Conservation (phyloP, 306 rosid genomes). For the Dalbergia cultrata region DNA sequence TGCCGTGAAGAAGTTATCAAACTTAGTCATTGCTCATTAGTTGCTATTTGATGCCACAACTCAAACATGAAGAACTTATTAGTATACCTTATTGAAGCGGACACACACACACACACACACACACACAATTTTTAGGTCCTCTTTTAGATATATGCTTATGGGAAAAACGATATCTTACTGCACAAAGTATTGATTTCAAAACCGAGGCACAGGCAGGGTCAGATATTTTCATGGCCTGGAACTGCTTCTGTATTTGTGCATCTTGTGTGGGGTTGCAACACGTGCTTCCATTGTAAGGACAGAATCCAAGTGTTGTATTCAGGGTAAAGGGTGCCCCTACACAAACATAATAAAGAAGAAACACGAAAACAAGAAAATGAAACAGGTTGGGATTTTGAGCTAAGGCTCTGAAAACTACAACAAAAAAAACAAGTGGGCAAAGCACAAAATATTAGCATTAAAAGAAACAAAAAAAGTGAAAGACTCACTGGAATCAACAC, state of each 20-base stretch:
- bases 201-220: slow-evolving; percentile 73
- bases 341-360: slow-evolving; percentile 31
- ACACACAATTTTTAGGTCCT: background rate
- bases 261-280: slow-evolving; percentile 89
- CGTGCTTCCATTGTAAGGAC: slow-evolving; percentile 80
- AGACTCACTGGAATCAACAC: slow-evolving; percentile 82
- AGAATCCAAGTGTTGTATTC: slow-evolving; percentile 67
- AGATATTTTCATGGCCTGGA: slow-evolving; percentile 74
- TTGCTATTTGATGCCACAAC: background rate
- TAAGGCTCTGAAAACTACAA: slow-evolving; percentile 14
- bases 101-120: background rate
- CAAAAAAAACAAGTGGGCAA: slow-evolving; percentile 14
- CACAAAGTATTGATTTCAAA: slow-evolving; percentile 83
- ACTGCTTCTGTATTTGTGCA: slow-evolving; percentile 68
- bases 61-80: slow-evolving; percentile 15
- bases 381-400: slow-evolving; percentile 16
- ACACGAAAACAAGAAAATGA: background rate
- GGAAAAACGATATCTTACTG: slow-evolving; percentile 59
- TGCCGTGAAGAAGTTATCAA: slow-evolving; percentile 3
- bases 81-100: background rate
- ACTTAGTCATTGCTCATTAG: background rate
- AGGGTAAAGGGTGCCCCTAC: slow-evolving; percentile 74
- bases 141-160: background rate
- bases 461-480: background rate
- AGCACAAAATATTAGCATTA: background rate